Conservation (phyloP, 78 protist genomes). For the Planoprotostelium fungivorum region DNA sequence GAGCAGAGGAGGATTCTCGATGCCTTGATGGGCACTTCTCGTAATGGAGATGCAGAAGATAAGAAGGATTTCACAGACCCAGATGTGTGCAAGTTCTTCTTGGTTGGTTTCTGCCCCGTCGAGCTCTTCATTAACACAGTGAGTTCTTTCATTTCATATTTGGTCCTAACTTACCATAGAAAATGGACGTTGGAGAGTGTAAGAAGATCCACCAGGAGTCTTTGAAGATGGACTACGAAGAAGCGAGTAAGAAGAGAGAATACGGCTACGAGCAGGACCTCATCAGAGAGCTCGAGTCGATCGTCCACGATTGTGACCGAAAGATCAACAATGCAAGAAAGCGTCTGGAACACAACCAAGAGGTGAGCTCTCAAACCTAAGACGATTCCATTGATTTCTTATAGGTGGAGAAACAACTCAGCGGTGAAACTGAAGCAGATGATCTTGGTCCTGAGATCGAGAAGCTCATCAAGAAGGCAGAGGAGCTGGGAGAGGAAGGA, state of each 20-base stretch:
- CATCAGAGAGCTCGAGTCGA: not conserved
- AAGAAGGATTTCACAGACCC: not conserved
- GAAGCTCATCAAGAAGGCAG: conserved; percentile 10
- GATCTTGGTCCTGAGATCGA: not conserved
- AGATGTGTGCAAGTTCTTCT: conserved; percentile 16
- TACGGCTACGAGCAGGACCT: conserved; percentile 18
- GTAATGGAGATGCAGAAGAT: not conserved
- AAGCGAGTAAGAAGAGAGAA: not conserved
- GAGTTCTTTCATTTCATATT: not conserved
- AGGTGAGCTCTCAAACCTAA: not conserved
- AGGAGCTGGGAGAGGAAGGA: conserved; percentile 26
- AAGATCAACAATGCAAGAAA: conserved; percentile 9
- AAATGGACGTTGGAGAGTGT: conserved; percentile 9
- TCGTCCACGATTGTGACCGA: not conserved
- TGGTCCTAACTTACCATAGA: not conserved
- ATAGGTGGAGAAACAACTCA: not conserved
- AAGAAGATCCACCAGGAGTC: not conserved
- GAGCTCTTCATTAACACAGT: not conserved
- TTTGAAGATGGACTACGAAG: conserved; percentile 10
- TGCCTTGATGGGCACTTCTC: conserved; percentile 1
- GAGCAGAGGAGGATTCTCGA: conserved; percentile 2
- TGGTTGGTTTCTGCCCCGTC: conserved; percentile 6
- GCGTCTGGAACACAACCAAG: not conserved
- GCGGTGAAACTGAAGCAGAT: not conserved
- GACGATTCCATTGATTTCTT: not conserved